Percentiles rank a stretch among this genome's conserved stretches.
These are phyloP conservation scores for Solanum arcanum DNA, from an alignment of 257 asterid genomes.

Conservation along the genomic window DNA sequence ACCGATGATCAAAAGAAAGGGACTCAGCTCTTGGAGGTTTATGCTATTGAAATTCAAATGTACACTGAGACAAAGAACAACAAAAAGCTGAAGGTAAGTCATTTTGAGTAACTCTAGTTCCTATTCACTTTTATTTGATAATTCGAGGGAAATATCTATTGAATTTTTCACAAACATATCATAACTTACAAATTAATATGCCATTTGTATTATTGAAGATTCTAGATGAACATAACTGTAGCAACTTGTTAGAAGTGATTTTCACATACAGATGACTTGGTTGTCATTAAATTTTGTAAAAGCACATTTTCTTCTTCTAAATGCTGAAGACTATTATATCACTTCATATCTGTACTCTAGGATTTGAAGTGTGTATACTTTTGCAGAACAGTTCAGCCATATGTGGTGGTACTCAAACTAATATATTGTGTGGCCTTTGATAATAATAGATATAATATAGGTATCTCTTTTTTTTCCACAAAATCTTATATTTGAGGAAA, in stretches of 20 bases:
- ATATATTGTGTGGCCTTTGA: background rate
- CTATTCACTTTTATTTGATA: background rate
- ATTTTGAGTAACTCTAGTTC: background rate
- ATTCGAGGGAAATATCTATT: background rate
- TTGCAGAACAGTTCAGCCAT: background rate
- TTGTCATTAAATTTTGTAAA: background rate
- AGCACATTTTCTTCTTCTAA: background rate
- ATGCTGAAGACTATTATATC: background rate
- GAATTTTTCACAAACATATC: background rate
- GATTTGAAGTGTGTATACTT: background rate
- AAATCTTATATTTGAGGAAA: background rate
- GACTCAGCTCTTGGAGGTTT: conserved; percentile 87
- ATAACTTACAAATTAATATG: background rate
- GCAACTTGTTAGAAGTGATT: background rate
- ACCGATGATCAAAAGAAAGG: conserved; percentile 98
- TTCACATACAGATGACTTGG: background rate
- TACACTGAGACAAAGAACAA: conserved; percentile 95
- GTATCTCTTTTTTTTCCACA: background rate
- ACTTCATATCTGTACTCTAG: background rate
- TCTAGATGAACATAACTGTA: background rate
- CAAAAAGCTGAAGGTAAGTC: conserved; percentile 78
- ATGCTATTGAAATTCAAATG: conserved; percentile 97
- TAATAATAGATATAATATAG: background rate
- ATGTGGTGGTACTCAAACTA: background rate
- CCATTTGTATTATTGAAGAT: background rate